Evolutionary conservation across 768 basidiomycete genomes (phyloP), one percentile per base, ranked within the genome.

Genomic region (Suillus discolor): DNA sequence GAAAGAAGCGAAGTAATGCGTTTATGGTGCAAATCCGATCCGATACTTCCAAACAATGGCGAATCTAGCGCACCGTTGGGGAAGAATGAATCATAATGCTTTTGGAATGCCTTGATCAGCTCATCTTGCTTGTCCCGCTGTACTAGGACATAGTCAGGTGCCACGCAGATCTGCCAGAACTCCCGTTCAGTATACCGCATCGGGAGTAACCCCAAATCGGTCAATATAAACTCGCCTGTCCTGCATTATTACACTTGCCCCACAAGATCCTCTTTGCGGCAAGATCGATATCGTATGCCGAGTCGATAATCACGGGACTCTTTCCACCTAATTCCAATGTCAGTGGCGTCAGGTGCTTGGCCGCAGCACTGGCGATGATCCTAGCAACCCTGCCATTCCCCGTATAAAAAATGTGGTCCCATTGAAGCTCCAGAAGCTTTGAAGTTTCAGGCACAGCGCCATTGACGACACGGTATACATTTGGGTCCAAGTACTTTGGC

Each of bases 201-300:
- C 7, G 34, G 34, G 18, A 39, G 6, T 11, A 6, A 2, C 18
- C 9, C 31, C 20, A 34, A 13, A 28, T 25, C 13, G n/a, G 2
- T 23, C 47, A 13, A 7, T 1, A 49, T 54, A 28, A 31, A 60
- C 74, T 62, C 51, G 82, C 85, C 81, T 91, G 90, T 9, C 91
- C 91, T 2, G 85, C 80, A 67, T 92, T 92, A 62, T 76, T 80
- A 11, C 78, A 78, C 74, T 92, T 92, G 0, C 87, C 90, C 83
- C 85, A 89, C 28, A 91, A 74, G 42, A 90, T 82, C 9, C 91
- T 83, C 70, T 84, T 85, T 5, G 90, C 91, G 0, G 86, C 83
- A 39, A 88, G 66, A 6, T 81, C 75, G 68, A 87, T 67, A 51
- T 81, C 79, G 67, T 74, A 75, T 34, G 77, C 76, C 9, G 79